Conservation (phyloP, 805 yeast genomes). For the Priceomyces medius region DNA sequence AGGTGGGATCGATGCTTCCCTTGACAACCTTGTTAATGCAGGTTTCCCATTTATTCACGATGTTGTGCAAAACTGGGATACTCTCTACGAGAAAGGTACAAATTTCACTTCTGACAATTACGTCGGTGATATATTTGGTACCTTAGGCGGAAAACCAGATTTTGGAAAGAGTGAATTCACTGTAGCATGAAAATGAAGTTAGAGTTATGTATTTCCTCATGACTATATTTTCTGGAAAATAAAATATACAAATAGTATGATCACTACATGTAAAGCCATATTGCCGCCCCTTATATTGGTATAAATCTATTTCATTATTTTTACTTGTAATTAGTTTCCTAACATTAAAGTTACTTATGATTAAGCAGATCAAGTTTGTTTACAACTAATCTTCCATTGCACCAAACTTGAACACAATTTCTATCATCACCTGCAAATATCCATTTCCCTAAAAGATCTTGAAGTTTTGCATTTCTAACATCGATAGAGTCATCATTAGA, state of each 20-base stretch:
- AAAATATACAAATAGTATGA: too few relatives aligned
- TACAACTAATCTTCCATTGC: slow-evolving; percentile 67
- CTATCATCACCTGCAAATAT: slow-evolving; percentile 92
- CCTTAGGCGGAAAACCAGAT: slow-evolving; percentile 48
- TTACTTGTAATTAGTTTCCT: not conserved
- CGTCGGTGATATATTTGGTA: slow-evolving; percentile 59
- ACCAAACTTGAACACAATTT: slow-evolving; percentile 79
- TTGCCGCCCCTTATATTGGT: too few relatives aligned
- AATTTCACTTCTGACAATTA: slow-evolving; percentile 49
- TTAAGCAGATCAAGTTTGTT: slow-evolving; percentile 25
- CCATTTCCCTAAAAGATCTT: slow-evolving; percentile 80
- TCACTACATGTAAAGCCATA: too few relatives aligned
- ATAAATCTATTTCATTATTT: too few relatives aligned
- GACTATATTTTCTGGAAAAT: too few relatives aligned
- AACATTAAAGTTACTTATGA: slow-evolving; percentile 6
- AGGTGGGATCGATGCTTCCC: slow-evolving; percentile 52
- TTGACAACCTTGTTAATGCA: slow-evolving; percentile 52
- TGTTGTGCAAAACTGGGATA: slow-evolving; percentile 49
- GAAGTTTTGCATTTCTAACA: slow-evolving; percentile 34
- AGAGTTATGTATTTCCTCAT: too few relatives aligned
- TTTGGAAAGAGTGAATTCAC: slow-evolving; percentile 32
- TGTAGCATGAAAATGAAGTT: slow-evolving; percentile 18
- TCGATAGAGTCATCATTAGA: slow-evolving; percentile 10
- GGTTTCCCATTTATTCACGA: slow-evolving; percentile 56
- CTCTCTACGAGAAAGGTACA: slow-evolving; percentile 26